These are phyloP conservation scores for Macrotyloma uniflorum DNA, from an alignment of 306 rosid species.

Conservation along the genomic window DNA sequence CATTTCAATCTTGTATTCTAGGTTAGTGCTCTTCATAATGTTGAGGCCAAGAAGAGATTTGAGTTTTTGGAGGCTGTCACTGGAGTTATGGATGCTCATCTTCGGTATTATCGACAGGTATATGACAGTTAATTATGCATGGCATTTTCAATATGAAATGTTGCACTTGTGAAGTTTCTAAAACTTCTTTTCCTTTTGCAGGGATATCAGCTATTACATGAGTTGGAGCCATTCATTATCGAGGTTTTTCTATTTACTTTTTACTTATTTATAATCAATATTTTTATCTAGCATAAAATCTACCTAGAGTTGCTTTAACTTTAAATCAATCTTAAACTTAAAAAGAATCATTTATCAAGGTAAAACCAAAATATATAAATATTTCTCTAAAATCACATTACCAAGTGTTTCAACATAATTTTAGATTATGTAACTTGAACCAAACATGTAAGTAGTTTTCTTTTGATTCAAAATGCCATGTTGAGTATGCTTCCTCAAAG, in stretches of 20 bases:
- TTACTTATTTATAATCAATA: not conserved
- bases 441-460: not conserved
- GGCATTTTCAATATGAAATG: not conserved
- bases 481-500: slow-evolving; percentile 12
- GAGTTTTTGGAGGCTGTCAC: slow-evolving; percentile 86
- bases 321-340: not conserved
- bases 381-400: too few species aligned
- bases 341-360: not conserved
- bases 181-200: slow-evolving; percentile 31
- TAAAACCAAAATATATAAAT: too few species aligned
- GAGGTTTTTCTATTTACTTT: slow-evolving; percentile 41
- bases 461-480: not conserved
- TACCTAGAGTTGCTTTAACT: not conserved
- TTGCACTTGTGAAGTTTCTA: not conserved
- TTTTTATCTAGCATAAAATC: too few species aligned
- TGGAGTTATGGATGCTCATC: slow-evolving; percentile 87
- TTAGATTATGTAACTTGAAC: not conserved
- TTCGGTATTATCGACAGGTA: slow-evolving; percentile 82
- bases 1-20: slow-evolving; percentile 36
- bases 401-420: not conserved
- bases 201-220: slow-evolving; percentile 57
- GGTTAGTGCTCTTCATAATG: slow-evolving; percentile 70
- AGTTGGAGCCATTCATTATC: slow-evolving; percentile 57
- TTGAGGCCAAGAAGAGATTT: slow-evolving; percentile 78
- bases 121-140: not conserved